These are phyloP conservation scores for Alliaria petiolata DNA, from an alignment of 345 rosid genomes.

Conservation along the genomic window DNA sequence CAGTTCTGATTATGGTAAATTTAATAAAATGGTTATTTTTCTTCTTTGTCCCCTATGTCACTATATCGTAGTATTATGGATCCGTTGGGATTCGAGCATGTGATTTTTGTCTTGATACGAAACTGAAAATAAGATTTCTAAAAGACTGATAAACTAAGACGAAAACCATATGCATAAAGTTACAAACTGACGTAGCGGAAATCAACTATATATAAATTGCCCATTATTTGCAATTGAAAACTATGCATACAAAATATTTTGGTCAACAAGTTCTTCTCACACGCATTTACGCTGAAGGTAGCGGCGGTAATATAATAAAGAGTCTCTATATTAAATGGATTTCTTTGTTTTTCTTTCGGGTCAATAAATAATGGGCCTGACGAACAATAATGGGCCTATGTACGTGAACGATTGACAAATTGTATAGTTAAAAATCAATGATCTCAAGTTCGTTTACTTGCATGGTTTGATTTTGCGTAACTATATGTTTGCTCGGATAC, in stretches of 20 bases:
- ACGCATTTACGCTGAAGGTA: background rate
- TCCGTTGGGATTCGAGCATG: slow-evolving; percentile 10
- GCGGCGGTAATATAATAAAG: background rate
- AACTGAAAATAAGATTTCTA: slow-evolving; percentile 1
- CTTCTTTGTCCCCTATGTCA: background rate
- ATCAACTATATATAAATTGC: background rate
- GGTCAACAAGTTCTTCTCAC: background rate
- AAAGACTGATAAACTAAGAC: background rate
- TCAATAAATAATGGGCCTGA: background rate
- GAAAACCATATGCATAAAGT: background rate
- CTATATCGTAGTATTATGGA: background rate
- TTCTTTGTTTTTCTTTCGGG: background rate
- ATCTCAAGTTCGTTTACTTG: background rate
- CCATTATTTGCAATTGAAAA: background rate
- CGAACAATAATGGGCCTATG: background rate
- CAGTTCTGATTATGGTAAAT: background rate
- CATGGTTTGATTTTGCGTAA: background rate
- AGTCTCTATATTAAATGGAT: background rate
- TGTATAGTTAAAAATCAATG: background rate
- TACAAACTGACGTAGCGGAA: background rate
- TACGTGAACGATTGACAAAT: background rate
- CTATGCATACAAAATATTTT: background rate
- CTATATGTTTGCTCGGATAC: too few relatives aligned
- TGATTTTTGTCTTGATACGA: slow-evolving; percentile 18
- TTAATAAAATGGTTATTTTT: background rate